Evolutionary conservation across 2,329 filamentous ascomycete species (phyloP), one percentile per base, ranked within the genome.

Genomic region (Colletotrichum zoysiae): DNA sequence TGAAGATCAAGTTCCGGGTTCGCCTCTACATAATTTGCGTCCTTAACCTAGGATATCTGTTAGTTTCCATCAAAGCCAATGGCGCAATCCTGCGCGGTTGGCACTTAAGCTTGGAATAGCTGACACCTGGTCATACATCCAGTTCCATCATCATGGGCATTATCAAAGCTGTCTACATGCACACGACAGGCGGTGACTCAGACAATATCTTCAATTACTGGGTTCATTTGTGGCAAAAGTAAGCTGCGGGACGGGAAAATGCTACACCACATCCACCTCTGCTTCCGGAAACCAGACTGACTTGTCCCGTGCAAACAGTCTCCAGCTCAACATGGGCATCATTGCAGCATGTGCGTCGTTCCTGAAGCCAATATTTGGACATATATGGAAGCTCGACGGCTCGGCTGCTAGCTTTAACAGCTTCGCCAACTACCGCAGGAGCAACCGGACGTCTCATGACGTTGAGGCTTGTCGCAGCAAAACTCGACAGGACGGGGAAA

Each of bases 141-240:
- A 83, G 81, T 20, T 81, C 82, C 6, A 81, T 83, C 42, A 79
- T 76, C 3, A 78, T 83, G 65, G 82, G 82, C n/a, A 78, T 82
- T 30, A 75, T 83, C 40, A 85, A 84, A 74, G 79, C 79, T 12
- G 73, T 80, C 18, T 78, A 78, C 67, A 79, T 82, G 51, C 79
- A 82, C 79, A 79, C 57, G 73, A 77, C 23, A 74, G 74, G 12
- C 67, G 78, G 30, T 69, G 64, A 61, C 4, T 48, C 38, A 2
- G 79, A 83, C 62, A 76, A 76, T 58, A 82, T 79, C 30, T 83
- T 78, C 35, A 67, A 76, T 65, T 73, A 78, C 35, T 73, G 75
- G 58, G 70, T 80, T 38, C 75, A 76, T 12, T 78, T 80, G 53
- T 81, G 77, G 76, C 79, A 78, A 60, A 79, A 79, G 79, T 81